A percentile compares a stretch with the other conserved stretches of the same genome.
phyloP scores from a whole-genome alignment of 2,329 filamentous ascomycete species.

The Fusarium sp. region DNA sequence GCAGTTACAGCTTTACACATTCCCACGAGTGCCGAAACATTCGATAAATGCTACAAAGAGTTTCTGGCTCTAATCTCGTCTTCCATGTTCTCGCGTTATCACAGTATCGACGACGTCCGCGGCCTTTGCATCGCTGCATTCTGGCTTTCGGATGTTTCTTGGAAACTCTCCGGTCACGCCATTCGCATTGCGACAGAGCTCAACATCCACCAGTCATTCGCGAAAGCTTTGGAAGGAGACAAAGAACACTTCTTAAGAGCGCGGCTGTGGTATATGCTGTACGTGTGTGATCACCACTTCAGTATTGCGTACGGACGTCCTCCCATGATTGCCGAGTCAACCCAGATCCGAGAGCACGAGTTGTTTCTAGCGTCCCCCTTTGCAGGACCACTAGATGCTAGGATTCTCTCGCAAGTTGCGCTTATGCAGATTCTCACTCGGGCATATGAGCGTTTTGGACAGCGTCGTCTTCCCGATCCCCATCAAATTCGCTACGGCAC shows the following conservation, averaged over 20 bases:
- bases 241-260: conserved; percentile 67
- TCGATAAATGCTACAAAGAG: conserved; percentile 68
- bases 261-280: conserved; percentile 70
- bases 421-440: conserved; percentile 34
- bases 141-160: conserved; percentile 74
- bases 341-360: conserved; percentile 45
- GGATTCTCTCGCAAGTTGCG: conserved; percentile 30
- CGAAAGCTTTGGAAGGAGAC: conserved; percentile 63
- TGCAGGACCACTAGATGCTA: conserved; percentile 22
- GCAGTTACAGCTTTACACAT: conserved; percentile 74
- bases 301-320: conserved; percentile 53
- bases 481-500: conserved; percentile 16
- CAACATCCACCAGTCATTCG: conserved; percentile 68
- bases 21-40: conserved; percentile 61
- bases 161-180: conserved; percentile 73
- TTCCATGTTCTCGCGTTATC: conserved; percentile 71
- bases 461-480: conserved; percentile 20
- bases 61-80: conserved; percentile 70
- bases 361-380: conserved; percentile 44
- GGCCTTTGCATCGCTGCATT: conserved; percentile 75
- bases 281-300: conserved; percentile 54
- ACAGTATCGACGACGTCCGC: conserved; percentile 71
- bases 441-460: conserved; percentile 29
- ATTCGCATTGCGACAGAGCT: conserved; percentile 72
- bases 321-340: conserved; percentile 47